Evolutionary conservation across 805 yeast species (phyloP).

Genomic region (Phaffomyces opuntiae): DNA sequence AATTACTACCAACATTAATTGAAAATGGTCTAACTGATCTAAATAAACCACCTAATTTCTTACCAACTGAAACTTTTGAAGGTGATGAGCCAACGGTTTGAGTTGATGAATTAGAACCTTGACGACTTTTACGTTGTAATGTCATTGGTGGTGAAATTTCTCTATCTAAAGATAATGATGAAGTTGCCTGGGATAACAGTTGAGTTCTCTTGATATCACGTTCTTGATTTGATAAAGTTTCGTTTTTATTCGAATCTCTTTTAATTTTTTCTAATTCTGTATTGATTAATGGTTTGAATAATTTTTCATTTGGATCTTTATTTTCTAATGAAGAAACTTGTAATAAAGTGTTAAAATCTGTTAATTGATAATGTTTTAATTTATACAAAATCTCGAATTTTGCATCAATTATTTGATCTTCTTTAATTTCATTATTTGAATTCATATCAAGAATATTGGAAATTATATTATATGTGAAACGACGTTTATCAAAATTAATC

Average conservation of each 20-base stretch:
- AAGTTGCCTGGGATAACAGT: slow-evolving; percentile 24
- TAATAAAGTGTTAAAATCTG: slow-evolving; percentile 28
- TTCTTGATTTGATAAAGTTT: slow-evolving; percentile 30
- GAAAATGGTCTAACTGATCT: slow-evolving; percentile 56
- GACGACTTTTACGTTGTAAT: slow-evolving; percentile 16
- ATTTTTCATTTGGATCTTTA: slow-evolving; percentile 29
- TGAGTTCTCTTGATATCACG: slow-evolving; percentile 27
- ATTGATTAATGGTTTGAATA: slow-evolving; percentile 40
- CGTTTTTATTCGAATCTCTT: slow-evolving; percentile 44
- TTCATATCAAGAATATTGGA: slow-evolving; percentile 44
- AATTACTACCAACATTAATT: slow-evolving; percentile 35
- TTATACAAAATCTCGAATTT: slow-evolving; percentile 49
- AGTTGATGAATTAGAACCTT: slow-evolving; percentile 4
- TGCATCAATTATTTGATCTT: slow-evolving; percentile 24
- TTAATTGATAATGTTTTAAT: slow-evolving; percentile 26
- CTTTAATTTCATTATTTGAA: slow-evolving; percentile 20
- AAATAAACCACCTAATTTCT: slow-evolving; percentile 52
- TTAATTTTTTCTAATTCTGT: slow-evolving; percentile 45
- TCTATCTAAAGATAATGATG: slow-evolving; percentile 11
- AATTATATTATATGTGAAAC: slow-evolving; percentile 58
- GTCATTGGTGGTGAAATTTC: slow-evolving; percentile 12
- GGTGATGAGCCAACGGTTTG: slow-evolving; percentile 13
- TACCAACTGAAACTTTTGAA: slow-evolving; percentile 25
- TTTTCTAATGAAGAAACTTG: slow-evolving; percentile 40
- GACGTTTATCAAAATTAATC: slow-evolving; percentile 80